Base-by-base conservation (phyloP, 2,329 filamentous ascomycete species). In the Fusarium sp. region DNA sequence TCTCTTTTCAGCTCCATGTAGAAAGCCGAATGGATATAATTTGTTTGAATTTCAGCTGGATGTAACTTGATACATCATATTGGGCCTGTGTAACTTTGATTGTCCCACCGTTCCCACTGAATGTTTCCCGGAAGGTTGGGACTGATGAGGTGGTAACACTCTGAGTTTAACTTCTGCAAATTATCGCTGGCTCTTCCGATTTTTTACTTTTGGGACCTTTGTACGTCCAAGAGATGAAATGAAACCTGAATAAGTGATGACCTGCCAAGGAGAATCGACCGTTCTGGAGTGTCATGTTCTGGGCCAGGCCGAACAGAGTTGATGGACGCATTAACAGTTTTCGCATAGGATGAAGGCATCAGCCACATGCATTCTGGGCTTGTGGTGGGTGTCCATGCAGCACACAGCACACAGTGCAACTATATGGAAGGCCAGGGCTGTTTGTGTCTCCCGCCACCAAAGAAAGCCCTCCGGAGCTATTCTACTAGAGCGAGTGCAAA, bases 401-500 rank as follows among this genome's bases (percentile, higher is more conserved):
- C 32, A 33, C 21, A n/a, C 46, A 33, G 21, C 37, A 46, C 30
- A 57, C 35, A 66, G 47, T 32, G 18, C 43, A 65, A 28, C 37
- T 46, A 47, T 54, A 28, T 54, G 32, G 37, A 35, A 62, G 53
- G 56, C 44, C 53, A 50, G 32, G 47, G 32, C 30, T 50, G 59
- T 49, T 58, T 46, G 68, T 65, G 59, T 58, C 54, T 63, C 44
- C 44, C 43, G n/a, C 38, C 52, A 69, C 32, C 37, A 44, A 63
- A 71, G 62, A 53, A 67, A 71, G 67, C 65, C 54, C 28, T 13
- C 58, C 42, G 37, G n/a, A 44, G 32, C 38, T 37, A 40, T 52
- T 33, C n/a, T 25, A 35, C 47, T 33, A 23, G 33, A 56, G 38
- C n/a, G 28, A 60, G 33, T 28, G 25, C 54, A 53, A 69, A 52